phyloP scores from a whole-genome alignment of 1,284 basidiomycete species.

The Trametes pubescens region DNA sequence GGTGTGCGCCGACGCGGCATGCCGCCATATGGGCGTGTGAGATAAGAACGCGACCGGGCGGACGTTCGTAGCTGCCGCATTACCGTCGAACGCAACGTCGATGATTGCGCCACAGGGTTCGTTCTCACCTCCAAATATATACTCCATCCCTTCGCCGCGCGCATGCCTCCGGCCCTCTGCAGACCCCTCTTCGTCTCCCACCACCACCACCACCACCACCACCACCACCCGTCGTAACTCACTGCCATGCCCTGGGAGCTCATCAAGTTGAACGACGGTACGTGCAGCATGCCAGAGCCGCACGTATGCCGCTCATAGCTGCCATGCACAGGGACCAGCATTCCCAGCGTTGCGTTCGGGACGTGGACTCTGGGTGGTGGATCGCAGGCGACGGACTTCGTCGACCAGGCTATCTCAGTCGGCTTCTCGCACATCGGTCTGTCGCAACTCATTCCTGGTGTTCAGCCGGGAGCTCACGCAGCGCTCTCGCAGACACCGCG shows the following conservation, averaged over 20 bases:
- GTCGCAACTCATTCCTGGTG: background rate
- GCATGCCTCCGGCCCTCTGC: background rate
- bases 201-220: slow-evolving; percentile 20
- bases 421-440: slow-evolving; percentile 44
- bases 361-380: slow-evolving; percentile 58
- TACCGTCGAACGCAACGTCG: background rate
- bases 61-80: background rate
- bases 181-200: slow-evolving; percentile 9
- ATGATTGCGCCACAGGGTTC: slow-evolving; percentile 17
- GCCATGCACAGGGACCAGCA: slow-evolving; percentile 45
- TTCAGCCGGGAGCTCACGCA: background rate
- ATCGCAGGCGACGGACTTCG: slow-evolving; percentile 41
- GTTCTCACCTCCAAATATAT: slow-evolving; percentile 10
- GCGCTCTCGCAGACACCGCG: slow-evolving; percentile 38
- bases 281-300: background rate
- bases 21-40: slow-evolving; percentile 1
- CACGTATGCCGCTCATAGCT: background rate
- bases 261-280: slow-evolving; percentile 59
- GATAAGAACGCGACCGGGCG: slow-evolving; percentile 1
- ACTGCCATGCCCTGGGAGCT: slow-evolving; percentile 56
- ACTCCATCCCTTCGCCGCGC: background rate
- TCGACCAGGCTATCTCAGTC: slow-evolving; percentile 43
- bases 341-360: slow-evolving; percentile 65
- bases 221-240: background rate
- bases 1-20: slow-evolving; percentile 8